A percentile compares a stretch with the other conserved stretches of the same genome.
Evolutionary conservation across 345 rosid species (phyloP).

Genomic region (Lepidium africanum): DNA sequence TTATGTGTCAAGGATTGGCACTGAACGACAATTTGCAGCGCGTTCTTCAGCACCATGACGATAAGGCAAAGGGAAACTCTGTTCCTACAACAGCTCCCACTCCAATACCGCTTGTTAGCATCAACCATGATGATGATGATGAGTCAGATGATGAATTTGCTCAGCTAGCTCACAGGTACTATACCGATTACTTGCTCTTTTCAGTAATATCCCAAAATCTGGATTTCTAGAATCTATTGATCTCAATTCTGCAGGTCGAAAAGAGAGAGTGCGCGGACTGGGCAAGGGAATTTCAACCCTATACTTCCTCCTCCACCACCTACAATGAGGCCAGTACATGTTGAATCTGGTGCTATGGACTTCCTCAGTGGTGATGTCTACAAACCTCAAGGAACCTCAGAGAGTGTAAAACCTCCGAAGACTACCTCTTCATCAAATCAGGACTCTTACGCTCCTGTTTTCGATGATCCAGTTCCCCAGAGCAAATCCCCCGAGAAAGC

Average conservation of each 20-base stretch:
- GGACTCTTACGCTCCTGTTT: constrained; percentile 19
- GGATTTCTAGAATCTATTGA: background rate
- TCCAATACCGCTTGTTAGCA: constrained; percentile 51
- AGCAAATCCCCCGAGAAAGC: constrained; percentile 23
- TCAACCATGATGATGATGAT: constrained; percentile 55
- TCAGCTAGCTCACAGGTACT: constrained; percentile 79
- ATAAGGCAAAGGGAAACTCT: constrained; percentile 55
- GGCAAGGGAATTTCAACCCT: constrained; percentile 36
- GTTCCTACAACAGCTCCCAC: constrained; percentile 35
- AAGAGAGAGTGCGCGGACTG: constrained; percentile 42
- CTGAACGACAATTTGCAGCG: constrained; percentile 85
- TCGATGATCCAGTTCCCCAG: constrained; percentile 18
- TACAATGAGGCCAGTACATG: constrained; percentile 54
- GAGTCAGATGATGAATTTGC: constrained; percentile 86
- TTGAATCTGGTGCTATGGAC: constrained; percentile 46
- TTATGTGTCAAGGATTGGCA: constrained; percentile 77
- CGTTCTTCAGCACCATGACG: constrained; percentile 71
- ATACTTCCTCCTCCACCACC: constrained; percentile 85
- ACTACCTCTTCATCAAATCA: constrained; percentile 31
- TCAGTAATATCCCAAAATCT: background rate
- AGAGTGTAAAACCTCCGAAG: constrained; percentile 25
- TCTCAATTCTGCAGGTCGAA: constrained; percentile 46
- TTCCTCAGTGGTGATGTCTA: constrained; percentile 89
- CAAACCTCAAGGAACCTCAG: constrained; percentile 45
- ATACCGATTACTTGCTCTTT: background rate